A percentile compares a stretch with the other conserved stretches of the same genome.
Evolutionary conservation across 73 alveolate species (phyloP).

Genomic region (Urostyla sp.): DNA sequence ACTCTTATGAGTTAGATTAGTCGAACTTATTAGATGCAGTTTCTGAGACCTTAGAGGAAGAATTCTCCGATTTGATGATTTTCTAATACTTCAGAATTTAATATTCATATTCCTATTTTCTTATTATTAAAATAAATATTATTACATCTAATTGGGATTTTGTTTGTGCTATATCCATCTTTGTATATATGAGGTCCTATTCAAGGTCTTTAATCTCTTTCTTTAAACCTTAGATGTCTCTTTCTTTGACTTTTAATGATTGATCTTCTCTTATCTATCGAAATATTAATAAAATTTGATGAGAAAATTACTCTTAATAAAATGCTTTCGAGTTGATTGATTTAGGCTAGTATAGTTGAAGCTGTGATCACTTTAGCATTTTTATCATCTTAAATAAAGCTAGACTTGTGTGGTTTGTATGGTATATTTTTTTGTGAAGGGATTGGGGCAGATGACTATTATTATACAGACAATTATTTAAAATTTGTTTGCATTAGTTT

Average conservation of each 20-base stretch:
- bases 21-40: neutral
- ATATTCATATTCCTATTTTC: slow-evolving; percentile 50
- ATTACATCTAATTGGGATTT: slow-evolving; percentile 48
- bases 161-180: slow-evolving; percentile 46
- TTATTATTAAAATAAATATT: neutral
- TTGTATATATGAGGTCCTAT: slow-evolving; percentile 29
- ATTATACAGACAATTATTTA: no score
- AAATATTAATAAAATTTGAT: no score
- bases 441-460: no score
- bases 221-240: neutral
- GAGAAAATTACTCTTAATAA: no score
- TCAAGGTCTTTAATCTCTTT: slow-evolving; percentile 49
- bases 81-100: slow-evolving; percentile 17
- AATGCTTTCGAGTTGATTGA: no score
- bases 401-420: no score
- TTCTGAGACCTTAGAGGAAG: slow-evolving; percentile 19
- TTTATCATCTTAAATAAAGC: no score
- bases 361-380: no score
- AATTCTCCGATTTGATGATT: slow-evolving; percentile 4
- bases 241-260: slow-evolving; percentile 20
- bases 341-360: no score
- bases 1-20: neutral
- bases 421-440: no score
- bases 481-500: no score
- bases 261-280: slow-evolving; percentile 47